phyloP scores from a whole-genome alignment of 1,139 yeast species.

The Debaryomyces sp. region DNA sequence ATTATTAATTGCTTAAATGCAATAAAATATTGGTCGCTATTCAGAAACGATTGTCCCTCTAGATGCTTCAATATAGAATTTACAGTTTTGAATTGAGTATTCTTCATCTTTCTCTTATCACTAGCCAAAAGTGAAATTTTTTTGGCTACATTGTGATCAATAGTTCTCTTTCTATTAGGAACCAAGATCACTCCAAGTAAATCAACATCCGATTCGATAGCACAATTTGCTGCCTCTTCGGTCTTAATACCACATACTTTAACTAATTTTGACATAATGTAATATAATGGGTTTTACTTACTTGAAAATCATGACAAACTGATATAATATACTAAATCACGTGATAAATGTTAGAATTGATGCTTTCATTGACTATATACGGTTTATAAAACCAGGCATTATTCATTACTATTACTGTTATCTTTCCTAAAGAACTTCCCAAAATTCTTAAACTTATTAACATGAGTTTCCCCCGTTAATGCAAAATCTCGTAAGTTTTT shows the following conservation, averaged over 20 bases:
- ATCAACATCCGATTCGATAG: slow-evolving; percentile 72
- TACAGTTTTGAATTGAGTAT: slow-evolving; percentile 22
- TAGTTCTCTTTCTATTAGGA: slow-evolving; percentile 77
- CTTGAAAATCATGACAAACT: neutral
- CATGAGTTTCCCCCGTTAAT: slow-evolving; percentile 55
- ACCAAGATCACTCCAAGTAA: slow-evolving; percentile 85
- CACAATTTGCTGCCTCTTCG: slow-evolving; percentile 66
- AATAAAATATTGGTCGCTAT: slow-evolving; percentile 37
- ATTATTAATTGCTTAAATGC: slow-evolving; percentile 30
- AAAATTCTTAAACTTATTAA: slow-evolving; percentile 56
- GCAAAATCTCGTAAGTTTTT: slow-evolving; percentile 58
- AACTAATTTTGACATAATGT: slow-evolving; percentile 33
- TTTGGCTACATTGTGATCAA: slow-evolving; percentile 55
- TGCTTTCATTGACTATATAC: neutral
- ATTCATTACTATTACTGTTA: slow-evolving; percentile 13
- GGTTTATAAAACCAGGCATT: neutral
- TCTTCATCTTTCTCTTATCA: slow-evolving; percentile 18
- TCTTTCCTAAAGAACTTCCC: slow-evolving; percentile 63
- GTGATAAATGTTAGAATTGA: neutral
- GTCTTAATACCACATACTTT: slow-evolving; percentile 85
- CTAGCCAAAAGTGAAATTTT: slow-evolving; percentile 48
- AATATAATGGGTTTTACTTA: neutral
- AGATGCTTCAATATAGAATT: slow-evolving; percentile 23
- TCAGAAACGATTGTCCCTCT: slow-evolving; percentile 16
- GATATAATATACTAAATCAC: neutral